Evolutionary conservation across 2,329 filamentous ascomycete species (phyloP), one percentile per base, ranked within the genome.

Genomic region (Alternaria arbusti): DNA sequence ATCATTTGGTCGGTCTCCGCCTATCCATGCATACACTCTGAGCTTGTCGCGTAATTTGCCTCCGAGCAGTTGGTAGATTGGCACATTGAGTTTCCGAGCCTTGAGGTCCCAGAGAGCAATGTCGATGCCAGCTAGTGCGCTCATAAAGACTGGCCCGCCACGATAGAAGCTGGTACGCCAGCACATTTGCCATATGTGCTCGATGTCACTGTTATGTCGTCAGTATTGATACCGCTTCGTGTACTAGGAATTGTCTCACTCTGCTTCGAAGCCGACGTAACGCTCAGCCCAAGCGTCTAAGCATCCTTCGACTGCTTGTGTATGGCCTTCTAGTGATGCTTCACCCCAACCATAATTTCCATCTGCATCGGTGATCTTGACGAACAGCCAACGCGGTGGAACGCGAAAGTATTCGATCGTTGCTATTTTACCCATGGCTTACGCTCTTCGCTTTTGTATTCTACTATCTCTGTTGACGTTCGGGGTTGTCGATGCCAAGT

Each of bases 21-120:
- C 91, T 61, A 94, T 93, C 91, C 91, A 93, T 13, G 89, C 89
- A 73, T 93, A 94, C 0, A 94, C 91, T 65, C 88, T 88, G 12
- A 92, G 80, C 71, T 89, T 90, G 66, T 89, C 83, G 47, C 91
- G 85, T 1, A 94, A 86, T 62, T 92, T 92, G 5, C 91, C 92
- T 5, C 92, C 92, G 0, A 94, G 84, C 0, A 95, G 83, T 68
- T 93, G 86, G 71, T 93, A 89, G 51, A 94, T 86, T 0, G 91
- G 91, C 0, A 93, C 88, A 8, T 86, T 85, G 4, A 90, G 79
- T 65, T 84, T 86, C 50, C 87, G 82, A 15, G 87, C 87, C 82
- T 94, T 93, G 20, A 94, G 82, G 79, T 94, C 91, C 91, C 91
- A 94, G 0, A 94, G 81, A 0, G 91, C 91, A 76, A 94, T 94